Evolutionary conservation across 2,329 filamentous ascomycete genomes (phyloP).

Genomic region (Venturia asperata): DNA sequence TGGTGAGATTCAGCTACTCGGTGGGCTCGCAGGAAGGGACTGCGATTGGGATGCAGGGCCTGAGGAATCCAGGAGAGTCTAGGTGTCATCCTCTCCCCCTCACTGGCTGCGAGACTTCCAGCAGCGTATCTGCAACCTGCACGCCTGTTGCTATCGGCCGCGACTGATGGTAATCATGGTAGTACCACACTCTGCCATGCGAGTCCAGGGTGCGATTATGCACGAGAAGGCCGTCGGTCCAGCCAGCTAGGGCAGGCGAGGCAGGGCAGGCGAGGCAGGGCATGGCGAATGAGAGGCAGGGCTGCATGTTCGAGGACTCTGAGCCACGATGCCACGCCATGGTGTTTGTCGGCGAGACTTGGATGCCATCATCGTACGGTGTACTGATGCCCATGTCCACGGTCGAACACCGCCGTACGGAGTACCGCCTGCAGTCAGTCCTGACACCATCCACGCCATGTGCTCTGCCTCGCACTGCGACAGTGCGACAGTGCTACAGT

Average conservation of each 20-base stretch:
- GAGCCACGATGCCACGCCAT: constrained; percentile 2
- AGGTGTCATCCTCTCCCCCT: not conserved
- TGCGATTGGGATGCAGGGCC: not conserved
- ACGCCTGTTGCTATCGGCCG: not conserved
- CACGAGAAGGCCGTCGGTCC: not conserved
- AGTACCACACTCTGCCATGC: not conserved
- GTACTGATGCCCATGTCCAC: not conserved
- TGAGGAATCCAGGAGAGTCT: not conserved
- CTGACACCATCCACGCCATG: too few species aligned
- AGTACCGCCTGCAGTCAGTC: too few species aligned
- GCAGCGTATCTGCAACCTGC: not conserved
- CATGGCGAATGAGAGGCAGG: not conserved
- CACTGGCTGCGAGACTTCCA: not conserved
- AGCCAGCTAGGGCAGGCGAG: not conserved
- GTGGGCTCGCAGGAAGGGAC: not conserved
- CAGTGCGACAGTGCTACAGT: too few species aligned
- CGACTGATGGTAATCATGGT: not conserved
- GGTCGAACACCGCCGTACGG: too few species aligned
- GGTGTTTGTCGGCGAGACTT: not conserved
- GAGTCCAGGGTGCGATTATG: not conserved
- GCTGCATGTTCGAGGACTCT: not conserved
- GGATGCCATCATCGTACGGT: constrained; percentile 7
- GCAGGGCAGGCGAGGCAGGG: not conserved
- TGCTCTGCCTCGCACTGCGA: too few species aligned
- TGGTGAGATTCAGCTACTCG: not conserved